phyloP scores from a whole-genome alignment of 2,329 filamentous ascomycete species.

The Colletotrichum trifolii region DNA sequence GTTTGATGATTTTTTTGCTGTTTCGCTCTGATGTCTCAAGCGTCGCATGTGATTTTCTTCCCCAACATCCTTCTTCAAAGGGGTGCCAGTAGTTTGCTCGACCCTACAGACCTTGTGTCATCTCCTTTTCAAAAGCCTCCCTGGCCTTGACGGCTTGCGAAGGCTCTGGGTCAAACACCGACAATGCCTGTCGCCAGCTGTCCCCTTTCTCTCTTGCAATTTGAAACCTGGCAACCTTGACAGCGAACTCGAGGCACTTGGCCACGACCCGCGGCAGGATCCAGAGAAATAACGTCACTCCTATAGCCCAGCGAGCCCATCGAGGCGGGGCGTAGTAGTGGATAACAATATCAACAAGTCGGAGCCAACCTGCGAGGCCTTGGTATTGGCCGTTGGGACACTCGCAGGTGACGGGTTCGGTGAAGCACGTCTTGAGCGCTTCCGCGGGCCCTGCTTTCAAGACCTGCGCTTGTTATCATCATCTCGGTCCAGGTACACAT shows the following conservation, averaged over 20 bases:
- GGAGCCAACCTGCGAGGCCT: not conserved
- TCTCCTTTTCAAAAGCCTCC: not conserved
- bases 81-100: no score
- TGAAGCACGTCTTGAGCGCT: not conserved
- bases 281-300: not conserved
- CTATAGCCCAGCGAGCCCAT: constrained; percentile 1
- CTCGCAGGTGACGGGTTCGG: constrained; percentile 1
- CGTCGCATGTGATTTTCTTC: not conserved
- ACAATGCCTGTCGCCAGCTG: not conserved
- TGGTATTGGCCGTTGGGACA: constrained; percentile 11
- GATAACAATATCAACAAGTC: not conserved
- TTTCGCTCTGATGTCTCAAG: not conserved
- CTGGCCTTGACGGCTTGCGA: not conserved
- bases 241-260: not conserved
- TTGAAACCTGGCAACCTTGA: not conserved
- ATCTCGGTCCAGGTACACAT: no score
- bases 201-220: not conserved
- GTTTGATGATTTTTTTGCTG: no score
- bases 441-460: no score
- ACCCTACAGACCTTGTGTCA: not conserved
- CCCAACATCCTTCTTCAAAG: not conserved
- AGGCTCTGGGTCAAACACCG: not conserved
- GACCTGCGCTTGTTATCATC: no score
- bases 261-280: not conserved
- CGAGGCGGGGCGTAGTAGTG: constrained; percentile 15